Conservation (phyloP, 768 basidiomycete species). For the Collybia nuda region DNA sequence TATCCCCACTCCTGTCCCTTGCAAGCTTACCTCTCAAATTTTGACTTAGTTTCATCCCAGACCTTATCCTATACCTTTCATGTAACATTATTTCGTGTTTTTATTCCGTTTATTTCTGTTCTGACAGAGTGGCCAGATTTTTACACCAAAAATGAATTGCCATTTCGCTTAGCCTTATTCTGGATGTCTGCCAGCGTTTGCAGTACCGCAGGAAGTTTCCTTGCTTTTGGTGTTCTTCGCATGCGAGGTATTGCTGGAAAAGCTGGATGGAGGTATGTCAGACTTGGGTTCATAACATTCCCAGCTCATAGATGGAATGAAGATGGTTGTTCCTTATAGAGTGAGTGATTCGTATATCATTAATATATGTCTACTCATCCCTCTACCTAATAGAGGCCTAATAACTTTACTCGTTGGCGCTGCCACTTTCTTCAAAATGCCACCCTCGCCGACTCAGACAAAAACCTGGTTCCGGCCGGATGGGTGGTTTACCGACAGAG, state of each 20-base stretch:
- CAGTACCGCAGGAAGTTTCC: slow-evolving; percentile 57
- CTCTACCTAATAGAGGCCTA: too few relatives aligned
- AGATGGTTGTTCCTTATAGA: slow-evolving; percentile 60
- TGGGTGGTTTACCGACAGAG: slow-evolving; percentile 67
- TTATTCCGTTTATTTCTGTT: neutral
- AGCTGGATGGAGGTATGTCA: slow-evolving; percentile 60
- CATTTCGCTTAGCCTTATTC: slow-evolving; percentile 67
- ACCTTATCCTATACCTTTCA: slow-evolving; percentile 66
- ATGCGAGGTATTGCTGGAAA: slow-evolving; percentile 52
- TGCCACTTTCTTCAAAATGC: slow-evolving; percentile 56
- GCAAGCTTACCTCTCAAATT: too few relatives aligned
- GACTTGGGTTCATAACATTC: too few relatives aligned
- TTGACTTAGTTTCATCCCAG: too few relatives aligned
- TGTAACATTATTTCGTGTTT: slow-evolving; percentile 53
- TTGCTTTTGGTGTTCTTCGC: slow-evolving; percentile 61
- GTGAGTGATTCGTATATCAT: too few relatives aligned
- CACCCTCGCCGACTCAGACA: slow-evolving; percentile 64
- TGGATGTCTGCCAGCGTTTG: slow-evolving; percentile 62
- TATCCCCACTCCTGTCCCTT: too few relatives aligned
- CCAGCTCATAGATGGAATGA: too few relatives aligned
- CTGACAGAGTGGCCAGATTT: neutral
- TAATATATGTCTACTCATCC: too few relatives aligned
- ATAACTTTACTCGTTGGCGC: slow-evolving; percentile 51
- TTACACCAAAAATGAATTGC: slow-evolving; percentile 43
- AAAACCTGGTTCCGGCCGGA: slow-evolving; percentile 58